These are phyloP conservation scores for Colletotrichum shisoi DNA, from an alignment of 2,329 filamentous ascomycete genomes.

Conservation along the genomic window DNA sequence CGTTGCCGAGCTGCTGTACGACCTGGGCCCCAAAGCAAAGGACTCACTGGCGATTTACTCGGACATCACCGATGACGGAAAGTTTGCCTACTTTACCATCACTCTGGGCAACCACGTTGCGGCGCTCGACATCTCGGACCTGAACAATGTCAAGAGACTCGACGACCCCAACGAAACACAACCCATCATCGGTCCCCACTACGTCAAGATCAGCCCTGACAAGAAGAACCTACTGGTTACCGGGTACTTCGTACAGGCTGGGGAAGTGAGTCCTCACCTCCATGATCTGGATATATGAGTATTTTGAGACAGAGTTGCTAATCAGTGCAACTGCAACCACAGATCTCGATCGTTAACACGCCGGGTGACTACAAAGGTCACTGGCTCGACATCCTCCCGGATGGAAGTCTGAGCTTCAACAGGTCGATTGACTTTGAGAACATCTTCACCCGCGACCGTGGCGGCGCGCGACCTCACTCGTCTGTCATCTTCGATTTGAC, in stretches of 20 bases:
- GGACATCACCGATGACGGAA: slow-evolving; percentile 66
- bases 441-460: slow-evolving; percentile 60
- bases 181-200: slow-evolving; percentile 68
- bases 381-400: slow-evolving; percentile 65
- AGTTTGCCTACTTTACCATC: slow-evolving; percentile 66
- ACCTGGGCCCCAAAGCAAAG: slow-evolving; percentile 64
- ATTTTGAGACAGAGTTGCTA: neutral
- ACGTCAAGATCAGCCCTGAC: slow-evolving; percentile 69
- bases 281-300: neutral
- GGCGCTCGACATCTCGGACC: slow-evolving; percentile 67
- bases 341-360: slow-evolving; percentile 67
- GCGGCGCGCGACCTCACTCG: slow-evolving; percentile 66
- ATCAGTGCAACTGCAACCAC: neutral
- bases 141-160: slow-evolving; percentile 67
- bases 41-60: slow-evolving; percentile 67
- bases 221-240: slow-evolving; percentile 70
- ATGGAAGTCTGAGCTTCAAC: slow-evolving; percentile 67
- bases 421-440: slow-evolving; percentile 64
- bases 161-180: slow-evolving; percentile 67
- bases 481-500: slow-evolving; percentile 65
- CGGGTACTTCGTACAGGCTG: slow-evolving; percentile 72
- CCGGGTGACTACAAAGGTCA: slow-evolving; percentile 68
- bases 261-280: slow-evolving; percentile 50
- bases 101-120: slow-evolving; percentile 69
- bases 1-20: slow-evolving; percentile 64